Evolutionary conservation across 768 basidiomycete species (phyloP), one percentile per base, ranked within the genome.

Genomic region (Crepidotus variabilis): DNA sequence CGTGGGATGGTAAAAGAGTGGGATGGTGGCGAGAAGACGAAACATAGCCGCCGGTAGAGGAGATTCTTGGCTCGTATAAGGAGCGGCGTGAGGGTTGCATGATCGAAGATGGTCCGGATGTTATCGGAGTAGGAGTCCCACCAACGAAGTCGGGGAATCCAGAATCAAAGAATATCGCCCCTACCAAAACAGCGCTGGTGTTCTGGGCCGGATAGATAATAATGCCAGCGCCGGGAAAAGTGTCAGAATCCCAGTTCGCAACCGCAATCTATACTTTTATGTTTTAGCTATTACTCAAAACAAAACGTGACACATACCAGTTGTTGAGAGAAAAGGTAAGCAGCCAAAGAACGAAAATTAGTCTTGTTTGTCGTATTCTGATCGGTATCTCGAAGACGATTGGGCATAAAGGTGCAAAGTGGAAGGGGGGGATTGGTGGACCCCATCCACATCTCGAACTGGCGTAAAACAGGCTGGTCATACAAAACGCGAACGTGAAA

Each of bases 351-450:
- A 54, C 82, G 78, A 66, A 86, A 87, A 57, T 70, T 74, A 47
- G 75, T 68, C 62, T 79, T 72, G 64, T 87, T 87, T 58, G 78
- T 75, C 56, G 73, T 70, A 64, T 79, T 76, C 48, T 67, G 66
- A 46, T 76, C 73, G 28, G 77, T 67, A 59, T 85, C 80, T 47
- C 79, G 71, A 39, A 83, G 76, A 33, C 79, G 78, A 63, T 85
- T 80, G 16, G 86, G 79, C 76, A 87, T 80, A 69, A 87, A 81
- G 45, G 84, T 84, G 69, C 82, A 84, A 57, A 83, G 70, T 20
- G 82, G 76, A 32, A 80, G 73, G 34, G 70, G 71, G 20, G 79
- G 76, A 47, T 70, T 60, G 57, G 75, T 73, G 51, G 70, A 75
- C 56, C 72, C 75, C 50, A 83, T 72, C 82, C 83, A 85, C 6